Percentiles rank a stretch among this genome's conserved stretches.
Conservation (phyloP, 1,139 yeast species). For the Lodderomyces beijingensis region DNA sequence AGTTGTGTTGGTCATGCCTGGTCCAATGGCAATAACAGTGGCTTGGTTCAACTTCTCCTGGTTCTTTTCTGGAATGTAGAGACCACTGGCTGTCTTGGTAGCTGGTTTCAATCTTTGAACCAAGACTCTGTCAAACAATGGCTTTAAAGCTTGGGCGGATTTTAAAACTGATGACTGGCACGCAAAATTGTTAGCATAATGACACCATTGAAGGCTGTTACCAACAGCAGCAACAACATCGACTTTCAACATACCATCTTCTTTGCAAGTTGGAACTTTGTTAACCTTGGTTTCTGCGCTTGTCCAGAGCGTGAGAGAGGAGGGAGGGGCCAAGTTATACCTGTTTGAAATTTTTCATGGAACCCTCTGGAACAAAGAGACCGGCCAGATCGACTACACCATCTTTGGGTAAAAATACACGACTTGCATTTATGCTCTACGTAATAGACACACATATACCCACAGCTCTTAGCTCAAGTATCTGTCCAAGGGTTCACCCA, state of each 20-base stretch:
- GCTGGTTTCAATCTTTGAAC: constrained; percentile 93
- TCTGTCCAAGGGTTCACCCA: constrained; percentile 93
- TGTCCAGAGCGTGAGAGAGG: too few relatives aligned
- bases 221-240: too few relatives aligned
- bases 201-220: too few relatives aligned
- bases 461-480: constrained; percentile 54
- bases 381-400: too few relatives aligned
- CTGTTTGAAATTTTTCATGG: constrained; percentile 7
- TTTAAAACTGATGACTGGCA: too few relatives aligned
- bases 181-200: too few relatives aligned
- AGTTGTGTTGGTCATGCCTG: constrained; percentile 63
- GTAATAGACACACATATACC: not conserved
- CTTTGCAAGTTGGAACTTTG: too few relatives aligned
- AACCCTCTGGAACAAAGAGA: constrained; percentile 6
- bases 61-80: constrained; percentile 94
- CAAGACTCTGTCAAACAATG: constrained; percentile 90
- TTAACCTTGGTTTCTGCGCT: too few relatives aligned
- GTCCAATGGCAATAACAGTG: constrained; percentile 77
- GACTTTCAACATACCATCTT: too few relatives aligned
- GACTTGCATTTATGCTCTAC: constrained; percentile 7
- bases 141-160: constrained; percentile 83
- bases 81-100: constrained; percentile 89
- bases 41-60: constrained; percentile 88
- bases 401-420: constrained; percentile 6
- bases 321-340: too few relatives aligned